Evolutionary conservation across 441 rosid genomes (phyloP).

Genomic region (Geranium incanum): DNA sequence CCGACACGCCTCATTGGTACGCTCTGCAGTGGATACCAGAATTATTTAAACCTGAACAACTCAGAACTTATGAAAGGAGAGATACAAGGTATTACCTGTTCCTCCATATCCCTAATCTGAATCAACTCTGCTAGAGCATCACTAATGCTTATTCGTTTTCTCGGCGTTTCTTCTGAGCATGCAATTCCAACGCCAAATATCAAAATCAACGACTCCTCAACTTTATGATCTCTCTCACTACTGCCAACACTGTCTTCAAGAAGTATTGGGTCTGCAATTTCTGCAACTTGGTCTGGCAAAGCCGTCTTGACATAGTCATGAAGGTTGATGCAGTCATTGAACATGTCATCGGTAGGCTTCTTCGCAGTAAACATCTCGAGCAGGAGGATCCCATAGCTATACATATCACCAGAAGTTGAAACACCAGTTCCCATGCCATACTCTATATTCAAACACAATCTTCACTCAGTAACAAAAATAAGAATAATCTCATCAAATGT

Average conservation of each 20-base stretch:
- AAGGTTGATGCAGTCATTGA: too few relatives aligned
- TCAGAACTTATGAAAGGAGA: too few relatives aligned
- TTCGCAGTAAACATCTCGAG: neutral
- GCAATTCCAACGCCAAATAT: constrained; percentile 13
- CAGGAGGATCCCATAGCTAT: neutral
- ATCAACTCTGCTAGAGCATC: neutral
- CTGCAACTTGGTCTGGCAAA: too few relatives aligned
- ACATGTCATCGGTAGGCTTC: too few relatives aligned
- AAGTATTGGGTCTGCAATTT: too few relatives aligned
- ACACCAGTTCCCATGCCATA: neutral
- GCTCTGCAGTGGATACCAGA: too few relatives aligned
- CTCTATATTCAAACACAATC: neutral
- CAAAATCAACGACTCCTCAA: neutral
- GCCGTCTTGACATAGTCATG: too few relatives aligned
- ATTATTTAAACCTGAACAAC: too few relatives aligned
- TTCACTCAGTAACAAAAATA: too few relatives aligned
- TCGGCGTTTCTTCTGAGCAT: neutral
- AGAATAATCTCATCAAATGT: too few relatives aligned
- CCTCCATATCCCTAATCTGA: neutral
- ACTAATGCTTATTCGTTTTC: neutral
- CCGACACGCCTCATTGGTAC: too few relatives aligned
- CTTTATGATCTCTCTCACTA: neutral
- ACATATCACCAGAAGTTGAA: neutral
- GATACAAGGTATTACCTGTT: too few relatives aligned
- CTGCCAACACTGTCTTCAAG: neutral